A percentile compares a stretch with the other conserved stretches of the same genome.
Evolutionary conservation across 139 green algal species (phyloP).

Genomic region (Marvania coccoides): DNA sequence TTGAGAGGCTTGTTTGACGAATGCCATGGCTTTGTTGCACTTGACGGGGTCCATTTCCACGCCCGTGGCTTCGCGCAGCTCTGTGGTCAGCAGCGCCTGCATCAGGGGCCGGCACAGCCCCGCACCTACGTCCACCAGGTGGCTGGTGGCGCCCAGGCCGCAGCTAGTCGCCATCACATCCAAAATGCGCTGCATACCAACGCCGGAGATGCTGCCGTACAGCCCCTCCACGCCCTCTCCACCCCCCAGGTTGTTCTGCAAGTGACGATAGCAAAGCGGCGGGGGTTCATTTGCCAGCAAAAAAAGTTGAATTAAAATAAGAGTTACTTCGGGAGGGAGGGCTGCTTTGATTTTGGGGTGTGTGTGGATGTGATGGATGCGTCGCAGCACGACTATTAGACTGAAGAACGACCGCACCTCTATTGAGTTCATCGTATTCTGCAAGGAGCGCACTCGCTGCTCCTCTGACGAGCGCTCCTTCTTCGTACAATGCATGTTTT

Average conservation of each 20-base stretch:
- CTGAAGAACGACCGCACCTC: neutral
- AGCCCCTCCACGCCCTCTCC: constrained; percentile 87
- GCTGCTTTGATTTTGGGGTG: neutral
- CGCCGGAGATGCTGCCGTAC: constrained; percentile 77
- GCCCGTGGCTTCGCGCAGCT: constrained; percentile 41
- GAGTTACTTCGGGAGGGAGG: neutral
- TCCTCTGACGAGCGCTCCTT: no score
- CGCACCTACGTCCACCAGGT: constrained; percentile 79
- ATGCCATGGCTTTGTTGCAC: constrained; percentile 69
- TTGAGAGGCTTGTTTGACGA: constrained; percentile 41
- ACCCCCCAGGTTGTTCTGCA: constrained; percentile 76
- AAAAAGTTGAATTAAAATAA: no score
- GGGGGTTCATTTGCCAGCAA: no score
- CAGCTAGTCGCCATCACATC: constrained; percentile 52
- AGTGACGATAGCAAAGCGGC: neutral
- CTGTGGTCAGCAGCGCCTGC: constrained; percentile 56
- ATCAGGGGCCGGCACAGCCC: constrained; percentile 80
- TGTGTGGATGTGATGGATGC: neutral
- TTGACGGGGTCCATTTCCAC: constrained; percentile 84
- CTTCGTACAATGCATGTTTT: no score
- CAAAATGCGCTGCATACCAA: constrained; percentile 68
- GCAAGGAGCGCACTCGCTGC: neutral
- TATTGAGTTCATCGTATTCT: neutral
- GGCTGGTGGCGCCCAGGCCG: constrained; percentile 43
- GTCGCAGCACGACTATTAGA: neutral